Conservation (phyloP, 805 yeast genomes). For the Ascoidea tarda region DNA sequence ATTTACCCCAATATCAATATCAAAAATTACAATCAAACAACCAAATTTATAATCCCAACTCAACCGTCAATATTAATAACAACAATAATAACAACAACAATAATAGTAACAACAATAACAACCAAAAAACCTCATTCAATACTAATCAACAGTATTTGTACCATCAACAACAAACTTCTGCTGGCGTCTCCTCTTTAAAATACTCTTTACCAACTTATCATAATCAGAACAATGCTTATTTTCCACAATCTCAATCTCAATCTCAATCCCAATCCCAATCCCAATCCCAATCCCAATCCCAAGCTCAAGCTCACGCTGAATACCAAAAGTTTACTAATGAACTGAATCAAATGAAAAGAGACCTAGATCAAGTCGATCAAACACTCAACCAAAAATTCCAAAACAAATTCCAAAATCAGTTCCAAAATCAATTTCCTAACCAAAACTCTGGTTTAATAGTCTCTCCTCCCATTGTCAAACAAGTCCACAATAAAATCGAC, state of each 20-base stretch:
- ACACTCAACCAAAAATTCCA: conserved; percentile 3
- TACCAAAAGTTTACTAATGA: conserved; percentile 17
- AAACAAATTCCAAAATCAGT: conserved; percentile 9
- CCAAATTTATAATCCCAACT: background rate
- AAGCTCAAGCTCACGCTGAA: conserved; percentile 3
- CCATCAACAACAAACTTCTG: background rate
- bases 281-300: background rate
- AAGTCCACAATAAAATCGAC: conserved; percentile 30
- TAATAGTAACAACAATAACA: too few relatives aligned
- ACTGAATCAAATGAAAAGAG: conserved; percentile 5
- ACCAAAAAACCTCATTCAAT: background rate
- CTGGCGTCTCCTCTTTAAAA: background rate
- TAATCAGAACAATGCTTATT: too few relatives aligned
- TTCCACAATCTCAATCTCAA: too few relatives aligned
- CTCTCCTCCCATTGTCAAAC: conserved; percentile 33
- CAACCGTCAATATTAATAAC: background rate
- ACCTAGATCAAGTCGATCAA: conserved; percentile 1
- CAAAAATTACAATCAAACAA: background rate
- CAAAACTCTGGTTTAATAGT: conserved; percentile 19
- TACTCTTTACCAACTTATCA: background rate
- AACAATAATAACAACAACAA: too few relatives aligned
- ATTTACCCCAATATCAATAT: background rate
- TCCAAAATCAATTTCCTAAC: conserved; percentile 16
- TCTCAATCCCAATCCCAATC: background rate
- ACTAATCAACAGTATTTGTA: too few relatives aligned